Evolutionary conservation across 225 moss, liverwort and hornwort species (phyloP), one percentile per base, ranked within the genome.

Genomic region (Asterella californica): DNA sequence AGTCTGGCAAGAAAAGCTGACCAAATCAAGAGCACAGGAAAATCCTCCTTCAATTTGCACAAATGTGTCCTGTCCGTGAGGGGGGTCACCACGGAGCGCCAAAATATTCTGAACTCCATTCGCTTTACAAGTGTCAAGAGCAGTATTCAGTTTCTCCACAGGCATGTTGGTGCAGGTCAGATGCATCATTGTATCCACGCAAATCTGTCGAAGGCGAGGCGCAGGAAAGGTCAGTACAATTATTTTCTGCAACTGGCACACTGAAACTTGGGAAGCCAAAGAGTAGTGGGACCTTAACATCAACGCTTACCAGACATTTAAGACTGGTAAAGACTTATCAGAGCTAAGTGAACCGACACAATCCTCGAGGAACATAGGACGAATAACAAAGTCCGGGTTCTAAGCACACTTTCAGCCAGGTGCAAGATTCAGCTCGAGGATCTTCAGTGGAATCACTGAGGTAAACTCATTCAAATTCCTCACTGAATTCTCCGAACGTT

Each of bases 161-260:
- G 89, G 92, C 99, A 99, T 99, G 83, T 99, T 99, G 29, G 99
- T 99, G 83, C 99, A 99, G 6, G 99, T 99, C 18, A 99, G 89
- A 85, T 99, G 99, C 99, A 99, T 99, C 99, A 99, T 99, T 11
- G 99, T 95, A 80, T 99, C 95, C 18, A 99, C 97, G 70, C 97
- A 93, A 74, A 99, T 90, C 97, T 97, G 89, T 63, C 68, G 34
- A 81, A 72, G 15, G 49, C 0, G 6, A 57, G 36, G 22, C 30
- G 74, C 29, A 6, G 0, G 53, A 32, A 30, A 29, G 47, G 27
- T 53, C 48, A 74, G 29, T 15, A 19, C 46, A 9, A 27, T 4
- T 5, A 27, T 65, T n/a, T 30, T 65, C 11, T 48, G 48, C 48
- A 48, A 48, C 48, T 48, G 48, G 48, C 6, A 6, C 6, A 48